A percentile compares a stretch with the other conserved stretches of the same genome.
Conservation (phyloP, 148 eudicot genomes). For the Rhododendron griersonianum region DNA sequence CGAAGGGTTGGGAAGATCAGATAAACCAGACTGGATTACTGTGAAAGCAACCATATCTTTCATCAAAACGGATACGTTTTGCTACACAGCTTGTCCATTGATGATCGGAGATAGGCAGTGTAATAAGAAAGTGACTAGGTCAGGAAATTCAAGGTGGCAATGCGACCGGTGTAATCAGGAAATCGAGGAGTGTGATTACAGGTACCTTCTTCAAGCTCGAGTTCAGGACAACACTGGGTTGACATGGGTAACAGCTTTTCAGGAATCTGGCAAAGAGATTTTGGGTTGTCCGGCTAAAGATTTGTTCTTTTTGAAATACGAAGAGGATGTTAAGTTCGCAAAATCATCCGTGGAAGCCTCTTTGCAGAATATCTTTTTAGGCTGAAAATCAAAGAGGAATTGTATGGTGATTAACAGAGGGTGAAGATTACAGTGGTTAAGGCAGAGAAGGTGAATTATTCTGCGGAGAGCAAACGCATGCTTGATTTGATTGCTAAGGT, state of each 20-base stretch:
- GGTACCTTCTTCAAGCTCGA: constrained; percentile 90
- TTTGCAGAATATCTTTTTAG: constrained; percentile 47
- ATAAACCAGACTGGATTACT: constrained; percentile 86
- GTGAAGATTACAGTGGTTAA: constrained; percentile 80
- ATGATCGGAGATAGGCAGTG: constrained; percentile 94
- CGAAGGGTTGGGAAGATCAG: constrained; percentile 86
- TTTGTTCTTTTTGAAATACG: constrained; percentile 57
- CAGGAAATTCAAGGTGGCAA: constrained; percentile 69
- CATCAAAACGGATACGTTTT: constrained; percentile 74
- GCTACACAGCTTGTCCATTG: constrained; percentile 95
- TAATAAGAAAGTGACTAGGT: constrained; percentile 80
- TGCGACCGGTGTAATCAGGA: constrained; percentile 95
- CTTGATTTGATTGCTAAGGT: constrained; percentile 39
- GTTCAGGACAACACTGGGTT: constrained; percentile 84
- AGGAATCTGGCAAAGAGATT: constrained; percentile 85
- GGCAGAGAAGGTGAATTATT: constrained; percentile 68
- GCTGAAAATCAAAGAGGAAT: constrained; percentile 91
- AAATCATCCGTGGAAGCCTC: constrained; percentile 39
- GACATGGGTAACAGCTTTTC: constrained; percentile 92
- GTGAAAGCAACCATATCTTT: constrained; percentile 64
- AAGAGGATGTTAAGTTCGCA: constrained; percentile 45
- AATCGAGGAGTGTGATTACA: constrained; percentile 88
- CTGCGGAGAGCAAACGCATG: constrained; percentile 54
- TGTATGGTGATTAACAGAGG: constrained; percentile 86
- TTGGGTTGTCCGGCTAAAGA: constrained; percentile 82